Percentiles rank a stretch among this genome's conserved stretches.
phyloP scores from a whole-genome alignment of 768 basidiomycete species.

The Rhizopogon sp. region DNA sequence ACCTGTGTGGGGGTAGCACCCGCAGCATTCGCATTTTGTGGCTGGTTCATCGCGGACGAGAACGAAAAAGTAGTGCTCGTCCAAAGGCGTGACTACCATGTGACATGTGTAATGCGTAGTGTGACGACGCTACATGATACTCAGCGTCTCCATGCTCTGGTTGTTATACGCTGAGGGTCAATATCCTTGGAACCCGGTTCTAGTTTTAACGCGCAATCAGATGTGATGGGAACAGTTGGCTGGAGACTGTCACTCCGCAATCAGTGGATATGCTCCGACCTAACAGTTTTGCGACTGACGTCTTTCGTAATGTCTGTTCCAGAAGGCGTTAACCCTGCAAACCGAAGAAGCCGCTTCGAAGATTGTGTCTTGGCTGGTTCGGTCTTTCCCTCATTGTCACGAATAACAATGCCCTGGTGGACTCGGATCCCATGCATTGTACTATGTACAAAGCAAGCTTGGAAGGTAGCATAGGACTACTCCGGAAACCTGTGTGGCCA shows the following conservation, averaged over 20 bases:
- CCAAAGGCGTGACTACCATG: slow-evolving; percentile 8
- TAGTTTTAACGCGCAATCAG: no score
- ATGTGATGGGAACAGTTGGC: neutral
- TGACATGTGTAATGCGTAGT: slow-evolving; percentile 8
- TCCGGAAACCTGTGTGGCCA: neutral
- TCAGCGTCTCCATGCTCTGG: no score
- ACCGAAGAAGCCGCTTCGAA: no score
- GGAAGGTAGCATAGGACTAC: neutral
- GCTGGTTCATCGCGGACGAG: slow-evolving; percentile 35
- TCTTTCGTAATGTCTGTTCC: neutral
- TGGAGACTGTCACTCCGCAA: neutral
- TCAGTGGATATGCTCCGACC: neutral
- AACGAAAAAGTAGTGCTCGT: slow-evolving; percentile 2
- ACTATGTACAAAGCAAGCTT: neutral
- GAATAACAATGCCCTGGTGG: no score
- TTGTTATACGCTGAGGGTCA: no score
- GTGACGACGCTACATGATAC: neutral
- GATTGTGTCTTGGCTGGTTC: no score
- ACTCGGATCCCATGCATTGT: neutral
- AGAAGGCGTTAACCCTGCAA: neutral
- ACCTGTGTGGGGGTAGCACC: slow-evolving; percentile 27
- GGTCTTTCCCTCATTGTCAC: no score
- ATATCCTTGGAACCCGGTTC: no score
- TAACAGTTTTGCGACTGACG: no score
- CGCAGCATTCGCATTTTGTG: slow-evolving; percentile 24